A percentile compares a stretch with the other conserved stretches of the same genome.
Conservation (phyloP, 768 basidiomycete species). For the Exsudoporus frostii region DNA sequence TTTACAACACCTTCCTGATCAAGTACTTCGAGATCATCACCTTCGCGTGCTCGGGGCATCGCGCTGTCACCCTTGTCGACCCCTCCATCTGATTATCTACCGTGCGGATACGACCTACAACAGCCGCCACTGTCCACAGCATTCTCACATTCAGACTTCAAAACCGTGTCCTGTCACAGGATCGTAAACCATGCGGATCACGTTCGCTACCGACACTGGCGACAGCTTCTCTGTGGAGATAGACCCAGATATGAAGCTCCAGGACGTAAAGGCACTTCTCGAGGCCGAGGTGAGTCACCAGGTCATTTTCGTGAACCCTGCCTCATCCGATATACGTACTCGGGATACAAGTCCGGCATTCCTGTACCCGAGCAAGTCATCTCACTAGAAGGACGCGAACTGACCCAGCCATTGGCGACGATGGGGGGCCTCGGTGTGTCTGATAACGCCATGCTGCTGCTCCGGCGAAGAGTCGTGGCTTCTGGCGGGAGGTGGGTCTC, state of each 20-base stretch:
- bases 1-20: constrained; percentile 26
- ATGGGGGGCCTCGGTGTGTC: constrained; percentile 61
- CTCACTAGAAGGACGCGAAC: constrained; percentile 61
- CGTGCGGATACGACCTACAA: background rate
- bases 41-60: background rate
- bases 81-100: constrained; percentile 5
- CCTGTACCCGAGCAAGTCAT: constrained; percentile 71
- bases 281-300: constrained; percentile 84
- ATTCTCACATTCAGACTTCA: background rate
- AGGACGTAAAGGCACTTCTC: constrained; percentile 90
- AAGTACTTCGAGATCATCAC: constrained; percentile 12
- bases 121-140: background rate
- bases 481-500: constrained; percentile 40
- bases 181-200: constrained; percentile 55
- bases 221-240: constrained; percentile 73
- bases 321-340: background rate
- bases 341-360: constrained; percentile 66
- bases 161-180: background rate
- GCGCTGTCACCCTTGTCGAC: background rate
- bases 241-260: constrained; percentile 85
- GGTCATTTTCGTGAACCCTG: background rate
- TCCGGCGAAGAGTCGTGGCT: constrained; percentile 56
- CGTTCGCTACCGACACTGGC: constrained; percentile 68
- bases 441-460: constrained; percentile 60
- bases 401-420: constrained; percentile 63